These are phyloP conservation scores for Iris pallida DNA, from an alignment of 116 monocot genomes.

Conservation along the genomic window DNA sequence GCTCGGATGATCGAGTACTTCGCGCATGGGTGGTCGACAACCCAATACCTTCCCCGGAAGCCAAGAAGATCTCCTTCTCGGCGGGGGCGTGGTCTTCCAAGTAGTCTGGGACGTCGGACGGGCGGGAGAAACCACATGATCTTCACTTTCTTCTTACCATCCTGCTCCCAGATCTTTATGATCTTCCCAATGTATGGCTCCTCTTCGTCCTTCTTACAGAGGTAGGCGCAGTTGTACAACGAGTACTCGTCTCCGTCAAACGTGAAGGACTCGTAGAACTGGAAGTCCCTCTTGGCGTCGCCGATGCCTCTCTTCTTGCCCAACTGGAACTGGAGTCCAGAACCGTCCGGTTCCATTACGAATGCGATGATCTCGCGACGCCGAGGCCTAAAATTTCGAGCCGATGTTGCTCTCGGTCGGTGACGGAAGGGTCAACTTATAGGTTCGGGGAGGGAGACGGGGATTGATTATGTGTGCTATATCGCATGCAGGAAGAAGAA, in stretches of 20 bases:
- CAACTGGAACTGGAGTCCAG: constrained; percentile 41
- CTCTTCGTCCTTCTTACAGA: constrained; percentile 33
- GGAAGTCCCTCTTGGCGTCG: constrained; percentile 31
- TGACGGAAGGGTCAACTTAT: too few species aligned
- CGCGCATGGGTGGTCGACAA: too few species aligned
- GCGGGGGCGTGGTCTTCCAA: constrained; percentile 27
- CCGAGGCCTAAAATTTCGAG: too few species aligned
- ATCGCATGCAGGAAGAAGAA: too few species aligned
- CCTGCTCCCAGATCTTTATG: constrained; percentile 73
- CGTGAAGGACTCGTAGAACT: constrained; percentile 71
- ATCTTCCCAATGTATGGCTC: constrained; percentile 73
- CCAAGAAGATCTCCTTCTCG: constrained; percentile 74
- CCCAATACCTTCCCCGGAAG: constrained; percentile 56
- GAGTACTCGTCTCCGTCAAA: constrained; percentile 42
- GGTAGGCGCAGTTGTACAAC: constrained; percentile 62
- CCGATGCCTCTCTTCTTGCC: constrained; percentile 47
- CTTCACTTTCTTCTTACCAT: constrained; percentile 39
- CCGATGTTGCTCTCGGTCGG: too few species aligned
- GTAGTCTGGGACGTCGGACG: constrained; percentile 35
- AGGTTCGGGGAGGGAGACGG: too few species aligned
- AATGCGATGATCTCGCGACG: not conserved
- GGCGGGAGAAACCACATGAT: constrained; percentile 72
- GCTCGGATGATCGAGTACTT: too few species aligned
- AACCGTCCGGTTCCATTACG: constrained; percentile 7
- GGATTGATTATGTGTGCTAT: too few species aligned